A percentile compares a stretch with the other conserved stretches of the same genome.
phyloP scores from a whole-genome alignment of 2,329 filamentous ascomycete species.

The Harringtonia lauricola region DNA sequence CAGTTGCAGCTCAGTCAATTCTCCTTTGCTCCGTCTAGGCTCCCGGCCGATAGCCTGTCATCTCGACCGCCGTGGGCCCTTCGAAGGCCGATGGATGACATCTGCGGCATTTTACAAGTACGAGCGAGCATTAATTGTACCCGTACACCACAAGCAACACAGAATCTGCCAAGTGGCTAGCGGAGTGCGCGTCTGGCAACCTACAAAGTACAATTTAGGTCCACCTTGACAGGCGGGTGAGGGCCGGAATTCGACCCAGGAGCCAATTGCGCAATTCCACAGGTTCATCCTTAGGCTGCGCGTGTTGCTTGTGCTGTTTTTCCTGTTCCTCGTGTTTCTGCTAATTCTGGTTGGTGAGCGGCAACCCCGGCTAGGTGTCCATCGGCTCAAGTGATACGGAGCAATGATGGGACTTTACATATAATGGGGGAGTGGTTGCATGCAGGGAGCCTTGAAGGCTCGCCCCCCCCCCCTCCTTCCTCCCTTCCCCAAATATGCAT shows the following conservation, averaged over 20 bases:
- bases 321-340: no score
- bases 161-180: conserved; percentile 10
- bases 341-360: conserved; percentile 2
- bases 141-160: neutral
- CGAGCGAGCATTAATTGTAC: no score
- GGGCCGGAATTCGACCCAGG: conserved; percentile 3
- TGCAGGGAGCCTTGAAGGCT: conserved; percentile 1
- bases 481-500: neutral
- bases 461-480: neutral
- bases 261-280: conserved; percentile 4
- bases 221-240: conserved; percentile 3
- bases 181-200: neutral
- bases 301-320: neutral
- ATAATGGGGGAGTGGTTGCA: conserved; percentile 5
- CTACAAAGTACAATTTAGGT: neutral
- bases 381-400: conserved; percentile 3
- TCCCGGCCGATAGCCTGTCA: neutral
- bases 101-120: conserved; percentile 9
- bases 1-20: no score
- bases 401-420: neutral
- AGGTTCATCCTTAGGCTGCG: neutral
- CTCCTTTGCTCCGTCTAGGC: neutral
- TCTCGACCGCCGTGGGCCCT: neutral
- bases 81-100: neutral
- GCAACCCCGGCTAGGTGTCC: conserved; percentile 6